Base-by-base conservation (phyloP, 2,329 filamentous ascomycete species). In the Ceratocystis albifundus region DNA sequence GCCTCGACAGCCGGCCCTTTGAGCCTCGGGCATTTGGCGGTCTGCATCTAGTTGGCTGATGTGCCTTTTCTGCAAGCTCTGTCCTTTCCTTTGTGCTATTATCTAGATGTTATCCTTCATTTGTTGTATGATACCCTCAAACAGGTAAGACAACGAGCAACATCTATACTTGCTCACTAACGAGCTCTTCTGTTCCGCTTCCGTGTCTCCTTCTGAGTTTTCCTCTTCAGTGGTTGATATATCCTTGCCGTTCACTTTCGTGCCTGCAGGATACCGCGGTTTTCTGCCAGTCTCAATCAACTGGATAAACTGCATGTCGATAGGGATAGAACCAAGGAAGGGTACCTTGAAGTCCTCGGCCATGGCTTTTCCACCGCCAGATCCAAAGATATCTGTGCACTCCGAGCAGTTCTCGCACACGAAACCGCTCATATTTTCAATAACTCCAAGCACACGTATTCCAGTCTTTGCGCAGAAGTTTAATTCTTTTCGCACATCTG, bases 361-460 rank as follows among this genome's bases (percentile, higher is more conserved):
- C 91, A 99, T 96, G 28, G 88, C 82, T 74, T 89, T 80, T 6
- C 94, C 94, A 2, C 94, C 94, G 3, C 94, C 94, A 66, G 89
- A 92, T 64, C 88, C 90, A 74, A 99, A 99, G 64, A 97, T 84
- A 76, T 97, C 90, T 64, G 90, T 96, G 76, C 93, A 95, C 74
- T 96, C 91, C 62, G 83, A 83, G 75, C 86, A 88, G 72, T 87
- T 83, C 5, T 85, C 85, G 73, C 89, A 94, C n/a, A 94, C 88
- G 71, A 89, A 95, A 1, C 90, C 90, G 70, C 87, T 88, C 94
- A 99, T 97, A 74, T 99, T 99, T 78, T 99, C 94, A 59, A 99
- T 83, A 0, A 99, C 92, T 0, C 94, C 94, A 10, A 97, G 79
- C 45, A 95, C 85, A 1, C 82, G 80, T 62, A 96, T 86, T 36